These are phyloP conservation scores for Fraxinus baroniana DNA, from an alignment of 305 asterid genomes.

Conservation along the genomic window DNA sequence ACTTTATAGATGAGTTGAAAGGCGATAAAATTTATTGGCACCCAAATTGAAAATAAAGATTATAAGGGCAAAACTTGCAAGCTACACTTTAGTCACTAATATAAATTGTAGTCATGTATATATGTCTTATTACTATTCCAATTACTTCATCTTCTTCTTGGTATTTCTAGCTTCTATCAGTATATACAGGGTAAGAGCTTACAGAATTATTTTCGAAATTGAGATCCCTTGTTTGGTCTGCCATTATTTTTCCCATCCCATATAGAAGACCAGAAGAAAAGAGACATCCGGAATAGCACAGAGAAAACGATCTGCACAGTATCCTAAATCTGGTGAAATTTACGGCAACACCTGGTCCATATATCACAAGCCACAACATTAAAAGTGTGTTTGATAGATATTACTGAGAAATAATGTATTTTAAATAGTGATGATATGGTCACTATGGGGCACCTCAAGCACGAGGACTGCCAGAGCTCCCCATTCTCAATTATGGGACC, in stretches of 20 bases:
- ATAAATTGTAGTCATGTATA: neutral
- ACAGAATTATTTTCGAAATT: conserved; percentile 48
- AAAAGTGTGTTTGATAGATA: too few species aligned
- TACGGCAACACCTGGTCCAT: conserved; percentile 42
- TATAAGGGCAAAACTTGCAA: neutral
- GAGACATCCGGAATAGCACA: conserved; percentile 89
- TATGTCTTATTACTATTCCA: neutral
- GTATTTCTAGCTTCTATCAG: conserved; percentile 16
- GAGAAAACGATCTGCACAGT: conserved; percentile 64
- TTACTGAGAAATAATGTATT: too few species aligned
- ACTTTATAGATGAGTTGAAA: neutral
- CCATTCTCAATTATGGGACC: too few species aligned
- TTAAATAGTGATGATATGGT: too few species aligned
- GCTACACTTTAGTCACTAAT: neutral
- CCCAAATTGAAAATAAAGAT: neutral
- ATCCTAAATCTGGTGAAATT: conserved; percentile 54
- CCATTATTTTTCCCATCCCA: conserved; percentile 68
- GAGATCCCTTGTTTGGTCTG: conserved; percentile 50
- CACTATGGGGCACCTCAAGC: too few species aligned
- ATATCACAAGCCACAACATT: neutral
- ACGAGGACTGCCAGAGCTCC: too few species aligned
- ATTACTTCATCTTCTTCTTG: conserved; percentile 7
- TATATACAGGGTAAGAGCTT: conserved; percentile 15
- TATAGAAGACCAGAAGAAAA: conserved; percentile 85
- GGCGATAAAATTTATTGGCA: neutral